A percentile compares a stretch with the other conserved stretches of the same genome.
phyloP scores from a whole-genome alignment of 2,329 filamentous ascomycete species.

The Exophiala alcalophila region DNA sequence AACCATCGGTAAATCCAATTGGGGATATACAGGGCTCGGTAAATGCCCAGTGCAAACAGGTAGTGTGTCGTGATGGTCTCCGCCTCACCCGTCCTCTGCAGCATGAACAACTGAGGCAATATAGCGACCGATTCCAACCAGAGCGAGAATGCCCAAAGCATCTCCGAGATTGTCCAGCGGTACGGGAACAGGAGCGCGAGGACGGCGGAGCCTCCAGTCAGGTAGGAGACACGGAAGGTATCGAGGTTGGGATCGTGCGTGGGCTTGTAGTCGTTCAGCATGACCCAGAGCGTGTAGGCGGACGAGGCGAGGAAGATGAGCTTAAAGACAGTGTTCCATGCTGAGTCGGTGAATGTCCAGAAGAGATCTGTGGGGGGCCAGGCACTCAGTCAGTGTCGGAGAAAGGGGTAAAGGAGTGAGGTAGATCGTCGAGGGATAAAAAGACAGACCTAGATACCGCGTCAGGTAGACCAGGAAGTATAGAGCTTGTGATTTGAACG shows the following conservation, averaged over 20 bases:
- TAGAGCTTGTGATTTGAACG: slow-evolving; percentile 95
- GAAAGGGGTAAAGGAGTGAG: slow-evolving; percentile 11
- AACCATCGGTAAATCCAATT: slow-evolving; percentile 97
- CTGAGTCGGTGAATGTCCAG: slow-evolving; percentile 71
- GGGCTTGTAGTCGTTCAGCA: slow-evolving; percentile 96
- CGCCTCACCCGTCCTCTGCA: slow-evolving; percentile 94
- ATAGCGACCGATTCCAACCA: slow-evolving; percentile 98
- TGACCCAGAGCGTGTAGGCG: slow-evolving; percentile 93
- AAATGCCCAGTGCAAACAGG: slow-evolving; percentile 85
- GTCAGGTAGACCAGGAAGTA: slow-evolving; percentile 94
- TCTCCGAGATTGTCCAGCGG: slow-evolving; percentile 73
- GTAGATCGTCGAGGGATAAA: neutral
- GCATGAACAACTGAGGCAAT: slow-evolving; percentile 94
- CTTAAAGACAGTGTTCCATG: slow-evolving; percentile 96
- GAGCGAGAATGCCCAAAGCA: slow-evolving; percentile 96
- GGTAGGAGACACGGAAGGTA: slow-evolving; percentile 94
- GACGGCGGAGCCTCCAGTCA: slow-evolving; percentile 71
- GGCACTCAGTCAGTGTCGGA: slow-evolving; percentile 4
- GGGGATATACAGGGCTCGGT: slow-evolving; percentile 93
- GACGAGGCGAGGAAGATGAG: slow-evolving; percentile 88
- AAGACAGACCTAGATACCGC: slow-evolving; percentile 72
- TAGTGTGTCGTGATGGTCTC: slow-evolving; percentile 99
- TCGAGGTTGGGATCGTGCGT: slow-evolving; percentile 96
- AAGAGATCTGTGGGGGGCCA: slow-evolving; percentile 72
- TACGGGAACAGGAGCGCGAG: slow-evolving; percentile 82